These are phyloP conservation scores for Pelargonium myrrhifolium DNA, from an alignment of 441 rosid genomes.

Conservation along the genomic window DNA sequence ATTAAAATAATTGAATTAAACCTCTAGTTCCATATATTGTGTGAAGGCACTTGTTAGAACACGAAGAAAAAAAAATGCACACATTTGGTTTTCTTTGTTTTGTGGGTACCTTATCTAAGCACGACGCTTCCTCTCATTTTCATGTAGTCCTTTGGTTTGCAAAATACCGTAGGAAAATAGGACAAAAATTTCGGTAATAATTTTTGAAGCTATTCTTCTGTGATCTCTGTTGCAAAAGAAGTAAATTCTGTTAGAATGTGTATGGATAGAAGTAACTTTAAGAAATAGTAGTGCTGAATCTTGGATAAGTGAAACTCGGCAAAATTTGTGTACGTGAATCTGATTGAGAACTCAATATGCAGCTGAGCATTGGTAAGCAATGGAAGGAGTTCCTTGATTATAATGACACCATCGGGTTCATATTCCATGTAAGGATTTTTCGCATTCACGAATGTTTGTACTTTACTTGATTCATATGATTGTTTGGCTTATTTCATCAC, in stretches of 20 bases:
- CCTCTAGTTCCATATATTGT: neutral
- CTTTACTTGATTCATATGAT: neutral
- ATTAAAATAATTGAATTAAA: neutral
- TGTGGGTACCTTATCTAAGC: neutral
- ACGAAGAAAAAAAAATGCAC: neutral
- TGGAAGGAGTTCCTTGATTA: slow-evolving; percentile 74
- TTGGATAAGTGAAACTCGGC: too few relatives aligned
- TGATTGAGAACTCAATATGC: slow-evolving; percentile 11
- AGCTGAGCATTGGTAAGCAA: slow-evolving; percentile 83
- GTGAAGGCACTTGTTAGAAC: neutral
- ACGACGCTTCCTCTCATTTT: neutral
- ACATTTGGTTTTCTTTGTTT: neutral
- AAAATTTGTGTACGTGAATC: too few relatives aligned
- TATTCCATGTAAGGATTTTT: slow-evolving; percentile 54
- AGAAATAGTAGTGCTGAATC: too few relatives aligned
- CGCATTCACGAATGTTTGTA: neutral
- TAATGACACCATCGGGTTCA: slow-evolving; percentile 58
- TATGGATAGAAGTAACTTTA: too few relatives aligned
- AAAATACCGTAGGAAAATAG: neutral
- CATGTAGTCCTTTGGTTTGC: neutral
- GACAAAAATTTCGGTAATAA: too few relatives aligned
- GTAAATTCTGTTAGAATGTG: too few relatives aligned
- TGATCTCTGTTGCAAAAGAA: neutral
- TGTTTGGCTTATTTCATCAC: neutral
- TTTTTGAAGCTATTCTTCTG: neutral